Evolutionary conservation across 75 land plant species (phyloP).

Genomic region (Pseudotsuga menziesii): DNA sequence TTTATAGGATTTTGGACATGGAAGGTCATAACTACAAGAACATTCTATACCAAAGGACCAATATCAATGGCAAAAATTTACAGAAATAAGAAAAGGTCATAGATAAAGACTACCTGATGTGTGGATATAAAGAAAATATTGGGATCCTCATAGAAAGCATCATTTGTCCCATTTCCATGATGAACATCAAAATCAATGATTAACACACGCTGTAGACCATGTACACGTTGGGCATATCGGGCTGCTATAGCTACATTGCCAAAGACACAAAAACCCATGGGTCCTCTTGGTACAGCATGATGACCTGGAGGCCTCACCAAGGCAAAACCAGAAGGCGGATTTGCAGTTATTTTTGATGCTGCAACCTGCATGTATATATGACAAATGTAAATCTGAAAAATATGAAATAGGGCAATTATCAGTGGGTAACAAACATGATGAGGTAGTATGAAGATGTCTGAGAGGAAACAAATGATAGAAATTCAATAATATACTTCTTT

Average conservation of each 20-base stretch:
- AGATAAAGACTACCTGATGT: constrained; percentile 67
- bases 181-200: constrained; percentile 99
- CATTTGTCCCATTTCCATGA: constrained; percentile 97
- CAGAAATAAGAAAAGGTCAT: neutral
- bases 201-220: constrained; percentile 76
- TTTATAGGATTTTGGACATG: too few relatives aligned
- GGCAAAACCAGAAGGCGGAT: constrained; percentile 92
- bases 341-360: constrained; percentile 48
- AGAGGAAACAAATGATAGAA: neutral
- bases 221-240: constrained; percentile 81
- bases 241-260: constrained; percentile 97
- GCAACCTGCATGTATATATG: constrained; percentile 51
- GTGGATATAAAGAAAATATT: constrained; percentile 91
- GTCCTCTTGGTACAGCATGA: constrained; percentile 91
- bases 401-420: neutral
- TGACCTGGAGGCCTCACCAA: constrained; percentile 97
- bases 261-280: constrained; percentile 98
- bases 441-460: neutral
- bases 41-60: neutral
- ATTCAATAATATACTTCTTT: neutral
- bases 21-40: too few relatives aligned
- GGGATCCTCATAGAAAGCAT: constrained; percentile 95
- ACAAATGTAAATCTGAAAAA: constrained; percentile 17
- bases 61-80: neutral
- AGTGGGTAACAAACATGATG: neutral